Evolutionary conservation across 176 grass and related monocot genomes (phyloP), one percentile per base, ranked within the genome.

Genomic region (Musa troglodytarum): DNA sequence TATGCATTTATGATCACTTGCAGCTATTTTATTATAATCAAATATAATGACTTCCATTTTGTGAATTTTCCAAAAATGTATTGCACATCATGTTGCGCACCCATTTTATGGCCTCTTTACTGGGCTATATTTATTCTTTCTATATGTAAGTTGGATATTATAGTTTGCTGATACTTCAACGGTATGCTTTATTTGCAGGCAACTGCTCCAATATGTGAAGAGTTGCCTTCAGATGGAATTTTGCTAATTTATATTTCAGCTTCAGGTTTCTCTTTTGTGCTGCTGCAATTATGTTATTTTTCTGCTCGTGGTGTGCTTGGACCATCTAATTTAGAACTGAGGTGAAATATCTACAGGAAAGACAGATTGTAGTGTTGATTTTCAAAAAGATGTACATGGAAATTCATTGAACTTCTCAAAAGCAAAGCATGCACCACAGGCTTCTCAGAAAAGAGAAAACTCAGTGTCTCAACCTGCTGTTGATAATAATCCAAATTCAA

Each of bases 241-340:
- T 68, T 78, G 62, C 63, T 78, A 19, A 78, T 78, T 12, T 78
- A 78, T 29, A 50, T 78, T 26, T 78, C 76, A 68, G 63, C 76
- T 68, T 63, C 62, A 67, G 76, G 76, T 78, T 16, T 16, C 21
- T 51, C 10, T 17, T 28, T 74, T 55, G 16, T 56, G 51, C 23
- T 28, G 13, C 23, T 74, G 11, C 11, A 28, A 17, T 22, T 61
- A 52, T 26, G 15, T 55, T 54, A 10, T 54, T 34, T 68, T 50
- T 53, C 50, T 50, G 25, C 15, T 59, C 14, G 28, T 61, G 17
- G 17, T 59, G 16, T 75, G 9, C 59, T 68, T 53, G 17, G 62
- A 49, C 22, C 22, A 34, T 76, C 19, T 11, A 1, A 66, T 24
- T 51, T 78, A 26, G 29, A 2, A 49, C 9, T 14, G 14, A 55